Conservation (phyloP, 2,329 filamentous ascomycete species). For the Chaetomiaceae sp. region DNA sequence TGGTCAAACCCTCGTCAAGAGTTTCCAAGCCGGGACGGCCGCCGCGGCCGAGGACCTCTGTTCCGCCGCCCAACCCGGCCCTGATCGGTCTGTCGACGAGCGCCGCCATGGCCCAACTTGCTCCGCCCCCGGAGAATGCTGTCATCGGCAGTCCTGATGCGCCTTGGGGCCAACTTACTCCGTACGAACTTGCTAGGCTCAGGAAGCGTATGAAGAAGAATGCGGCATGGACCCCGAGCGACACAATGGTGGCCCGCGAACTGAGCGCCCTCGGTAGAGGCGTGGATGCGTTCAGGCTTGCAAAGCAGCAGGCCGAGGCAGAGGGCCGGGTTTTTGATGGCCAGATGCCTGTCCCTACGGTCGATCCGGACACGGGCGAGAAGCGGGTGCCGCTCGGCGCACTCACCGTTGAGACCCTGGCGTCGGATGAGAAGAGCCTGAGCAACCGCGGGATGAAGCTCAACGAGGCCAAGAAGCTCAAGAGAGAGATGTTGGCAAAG, state of each 20-base stretch:
- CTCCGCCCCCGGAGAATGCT: slow-evolving; percentile 55
- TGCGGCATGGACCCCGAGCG: slow-evolving; percentile 74
- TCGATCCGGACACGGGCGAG: slow-evolving; percentile 46
- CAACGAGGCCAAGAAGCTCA: slow-evolving; percentile 70
- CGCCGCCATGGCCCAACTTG: slow-evolving; percentile 36
- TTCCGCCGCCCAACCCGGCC: slow-evolving; percentile 17
- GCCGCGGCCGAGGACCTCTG: slow-evolving; percentile 32
- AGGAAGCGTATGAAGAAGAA: slow-evolving; percentile 91
- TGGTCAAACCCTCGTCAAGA: slow-evolving; percentile 31
- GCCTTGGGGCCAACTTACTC: slow-evolving; percentile 60
- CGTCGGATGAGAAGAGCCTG: slow-evolving; percentile 55
- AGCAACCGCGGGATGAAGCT: slow-evolving; percentile 71
- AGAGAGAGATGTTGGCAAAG: slow-evolving; percentile 58
- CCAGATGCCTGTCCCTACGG: slow-evolving; percentile 34
- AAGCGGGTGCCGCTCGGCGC: slow-evolving; percentile 53
- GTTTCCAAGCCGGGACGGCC: slow-evolving; percentile 34
- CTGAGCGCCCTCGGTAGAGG: slow-evolving; percentile 65
- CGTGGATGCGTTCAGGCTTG: slow-evolving; percentile 54
- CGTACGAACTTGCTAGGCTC: slow-evolving; percentile 60
- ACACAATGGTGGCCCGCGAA: slow-evolving; percentile 79
- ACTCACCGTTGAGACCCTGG: slow-evolving; percentile 50
- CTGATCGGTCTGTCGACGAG: slow-evolving; percentile 32
- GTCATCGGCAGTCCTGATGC: slow-evolving; percentile 53
- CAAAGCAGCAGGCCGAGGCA: slow-evolving; percentile 59
- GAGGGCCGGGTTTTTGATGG: slow-evolving; percentile 56